phyloP scores from a whole-genome alignment of 2,329 filamentous ascomycete genomes.

The Penicillium frequentans region DNA sequence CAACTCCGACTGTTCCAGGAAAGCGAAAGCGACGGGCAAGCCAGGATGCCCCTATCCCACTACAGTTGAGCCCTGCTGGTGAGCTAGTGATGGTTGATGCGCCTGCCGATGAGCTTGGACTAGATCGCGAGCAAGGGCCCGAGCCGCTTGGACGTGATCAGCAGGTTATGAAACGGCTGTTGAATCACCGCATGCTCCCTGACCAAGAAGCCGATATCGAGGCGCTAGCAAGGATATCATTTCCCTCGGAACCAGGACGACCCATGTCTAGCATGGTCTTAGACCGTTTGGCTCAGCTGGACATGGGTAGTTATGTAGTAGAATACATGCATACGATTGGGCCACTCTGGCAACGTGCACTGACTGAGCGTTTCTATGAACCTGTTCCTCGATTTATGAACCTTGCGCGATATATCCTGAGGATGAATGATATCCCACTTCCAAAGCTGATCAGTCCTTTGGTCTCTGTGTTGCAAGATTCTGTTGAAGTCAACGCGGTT shows the following conservation, averaged over 20 bases:
- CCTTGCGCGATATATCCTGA: constrained; percentile 42
- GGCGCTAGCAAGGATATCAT: constrained; percentile 50
- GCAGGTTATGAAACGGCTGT: constrained; percentile 53
- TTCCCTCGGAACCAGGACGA: constrained; percentile 52
- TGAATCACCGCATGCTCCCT: constrained; percentile 55
- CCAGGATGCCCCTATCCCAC: constrained; percentile 54
- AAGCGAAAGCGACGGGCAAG: constrained; percentile 58
- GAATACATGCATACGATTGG: constrained; percentile 53
- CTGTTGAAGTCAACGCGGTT: constrained; percentile 56
- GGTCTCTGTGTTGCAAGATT: constrained; percentile 42
- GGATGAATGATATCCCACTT: constrained; percentile 38
- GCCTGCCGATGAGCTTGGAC: constrained; percentile 25
- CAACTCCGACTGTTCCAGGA: constrained; percentile 56
- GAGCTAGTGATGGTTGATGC: constrained; percentile 27
- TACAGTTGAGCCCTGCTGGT: constrained; percentile 40
- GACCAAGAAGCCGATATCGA: constrained; percentile 55
- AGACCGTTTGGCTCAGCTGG: constrained; percentile 48
- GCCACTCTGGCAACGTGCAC: constrained; percentile 56
- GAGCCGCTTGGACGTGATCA: constrained; percentile 24
- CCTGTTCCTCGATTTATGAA: constrained; percentile 45
- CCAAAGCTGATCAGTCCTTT: constrained; percentile 39
- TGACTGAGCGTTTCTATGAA: constrained; percentile 54
- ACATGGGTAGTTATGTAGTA: constrained; percentile 48
- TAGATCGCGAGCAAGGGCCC: constrained; percentile 18
- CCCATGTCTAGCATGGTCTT: constrained; percentile 57